These are phyloP conservation scores for Cystobasidium sp. DNA, from an alignment of 1,284 basidiomycete species.

Conservation along the genomic window DNA sequence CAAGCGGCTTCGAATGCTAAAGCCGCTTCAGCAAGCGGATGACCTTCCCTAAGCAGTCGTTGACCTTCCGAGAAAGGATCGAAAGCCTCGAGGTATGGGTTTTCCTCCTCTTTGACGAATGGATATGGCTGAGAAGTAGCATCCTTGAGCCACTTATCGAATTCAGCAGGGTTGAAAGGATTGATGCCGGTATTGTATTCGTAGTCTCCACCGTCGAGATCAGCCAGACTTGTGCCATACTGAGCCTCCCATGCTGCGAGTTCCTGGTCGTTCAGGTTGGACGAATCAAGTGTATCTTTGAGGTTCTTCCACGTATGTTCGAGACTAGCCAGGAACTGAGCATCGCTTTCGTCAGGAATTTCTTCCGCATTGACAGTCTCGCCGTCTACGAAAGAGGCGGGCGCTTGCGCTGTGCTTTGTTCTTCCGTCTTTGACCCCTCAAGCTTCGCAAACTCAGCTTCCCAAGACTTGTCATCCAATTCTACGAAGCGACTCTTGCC, in stretches of 20 bases:
- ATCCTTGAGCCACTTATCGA: conserved; percentile 51
- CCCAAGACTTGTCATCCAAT: conserved; percentile 68
- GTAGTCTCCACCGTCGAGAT: conserved; percentile 45
- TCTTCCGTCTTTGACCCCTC: conserved; percentile 46
- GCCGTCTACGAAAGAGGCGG: conserved; percentile 58
- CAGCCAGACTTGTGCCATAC: conserved; percentile 50
- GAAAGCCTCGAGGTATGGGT: conserved; percentile 67
- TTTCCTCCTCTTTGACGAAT: conserved; percentile 58
- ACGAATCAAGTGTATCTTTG: conserved; percentile 55
- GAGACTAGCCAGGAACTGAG: conserved; percentile 57
- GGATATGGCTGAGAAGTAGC: conserved; percentile 49
- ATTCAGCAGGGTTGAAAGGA: conserved; percentile 37
- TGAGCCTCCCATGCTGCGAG: conserved; percentile 61
- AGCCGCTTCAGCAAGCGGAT: conserved; percentile 55
- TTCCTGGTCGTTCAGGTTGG: conserved; percentile 69
- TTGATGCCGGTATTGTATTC: conserved; percentile 15
- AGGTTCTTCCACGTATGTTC: conserved; percentile 53
- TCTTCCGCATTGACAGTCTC: conserved; percentile 58
- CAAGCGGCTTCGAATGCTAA: conserved; percentile 65
- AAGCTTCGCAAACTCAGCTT: conserved; percentile 81
- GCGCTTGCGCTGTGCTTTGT: conserved; percentile 45
- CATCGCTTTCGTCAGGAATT: conserved; percentile 58
- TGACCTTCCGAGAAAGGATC: conserved; percentile 64
- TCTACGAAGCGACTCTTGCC: conserved; percentile 54
- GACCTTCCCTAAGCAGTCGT: conserved; percentile 64